Evolutionary conservation across 2,329 filamentous ascomycete species (phyloP), one percentile per base, ranked within the genome.

Genomic region (Colletotrichum cereale): DNA sequence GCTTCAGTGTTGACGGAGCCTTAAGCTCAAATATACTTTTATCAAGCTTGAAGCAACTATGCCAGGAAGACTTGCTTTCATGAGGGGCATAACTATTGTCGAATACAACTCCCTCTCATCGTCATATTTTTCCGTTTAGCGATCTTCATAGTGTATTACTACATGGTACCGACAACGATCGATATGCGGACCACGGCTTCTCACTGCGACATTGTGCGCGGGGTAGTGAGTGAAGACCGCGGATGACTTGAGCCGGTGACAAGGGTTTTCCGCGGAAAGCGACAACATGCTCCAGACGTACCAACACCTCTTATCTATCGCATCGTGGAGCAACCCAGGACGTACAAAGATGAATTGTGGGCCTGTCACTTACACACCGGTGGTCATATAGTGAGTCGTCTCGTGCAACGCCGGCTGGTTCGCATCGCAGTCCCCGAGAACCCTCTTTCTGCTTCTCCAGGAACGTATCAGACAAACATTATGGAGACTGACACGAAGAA

Each of bases 181-280:
- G 12, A 11, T 16, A 18, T 26, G 18, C 36, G 38, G 16, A 67
- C 12, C 21, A 29, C 26, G 36, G 29, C 44, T 36, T 18, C 40
- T n/a, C 40, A 14, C 14, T 38, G 38, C 38, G 18, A 26, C 31
- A 4, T 44, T 64, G 26, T 57, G 40, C 52, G 61, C 61, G 66
- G 66, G 60, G 52, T 50, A 26, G 26, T 6, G 36, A 67, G 44
- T 64, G 18, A 52, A 3, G n/a, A 36, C 62, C 61, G 52, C 66
- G 66, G 66, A 44, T 44, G 61, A 60, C 40, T 40, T 58, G 21
- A 38, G 21, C 34, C 61, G 66, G 29, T 36, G 66, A 68, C 65
- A 65, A 58, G 61, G 50, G 31, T 65, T 68, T 29, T 18, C 61
- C 66, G 61, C 66, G 61, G 66, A 44, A 31, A 58, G 56, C 24